A percentile compares a stretch with the other conserved stretches of the same genome.
Conservation (phyloP, 2,329 filamentous ascomycete species). For the Hymenoscyphus fructigenus region DNA sequence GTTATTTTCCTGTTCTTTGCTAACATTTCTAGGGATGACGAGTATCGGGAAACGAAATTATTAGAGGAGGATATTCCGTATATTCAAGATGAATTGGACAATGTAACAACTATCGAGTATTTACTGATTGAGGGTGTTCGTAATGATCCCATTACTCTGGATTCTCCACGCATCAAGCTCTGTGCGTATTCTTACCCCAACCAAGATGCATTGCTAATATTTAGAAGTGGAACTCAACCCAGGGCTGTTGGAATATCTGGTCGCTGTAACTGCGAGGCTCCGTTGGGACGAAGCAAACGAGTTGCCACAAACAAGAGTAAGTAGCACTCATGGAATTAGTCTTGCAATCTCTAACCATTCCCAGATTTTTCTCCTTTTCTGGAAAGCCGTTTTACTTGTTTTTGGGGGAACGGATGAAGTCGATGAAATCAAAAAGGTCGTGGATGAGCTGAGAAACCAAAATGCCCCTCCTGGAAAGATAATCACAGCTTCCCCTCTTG, state of each 20-base stretch:
- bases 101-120: slow-evolving; percentile 64
- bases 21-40: slow-evolving; percentile 32
- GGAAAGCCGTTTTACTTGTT: slow-evolving; percentile 85
- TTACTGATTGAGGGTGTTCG: slow-evolving; percentile 57
- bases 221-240: slow-evolving; percentile 56
- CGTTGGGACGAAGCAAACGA: slow-evolving; percentile 70
- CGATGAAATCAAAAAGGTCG: slow-evolving; percentile 68
- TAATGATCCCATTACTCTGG: slow-evolving; percentile 51
- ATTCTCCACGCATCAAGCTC: slow-evolving; percentile 42
- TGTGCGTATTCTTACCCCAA: slow-evolving; percentile 41
- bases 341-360: slow-evolving; percentile 24
- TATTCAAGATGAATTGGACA: slow-evolving; percentile 58
- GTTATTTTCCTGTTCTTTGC: slow-evolving; percentile 5
- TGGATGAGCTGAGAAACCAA: slow-evolving; percentile 55
- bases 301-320: slow-evolving; percentile 63
- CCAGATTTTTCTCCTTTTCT: slow-evolving; percentile 77
- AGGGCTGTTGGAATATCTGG: slow-evolving; percentile 68
- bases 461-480: slow-evolving; percentile 54
- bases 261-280: slow-evolving; percentile 65
- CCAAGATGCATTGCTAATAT: slow-evolving; percentile 25
- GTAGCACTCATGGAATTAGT: slow-evolving; percentile 26
- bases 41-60: slow-evolving; percentile 36
- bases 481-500: slow-evolving; percentile 89
- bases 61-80: slow-evolving; percentile 36
- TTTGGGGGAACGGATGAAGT: slow-evolving; percentile 80